Percentiles rank a stretch among this genome's conserved stretches.
phyloP scores from a whole-genome alignment of 108 stramenopile genomes.

The Conticribra guillardii region DNA sequence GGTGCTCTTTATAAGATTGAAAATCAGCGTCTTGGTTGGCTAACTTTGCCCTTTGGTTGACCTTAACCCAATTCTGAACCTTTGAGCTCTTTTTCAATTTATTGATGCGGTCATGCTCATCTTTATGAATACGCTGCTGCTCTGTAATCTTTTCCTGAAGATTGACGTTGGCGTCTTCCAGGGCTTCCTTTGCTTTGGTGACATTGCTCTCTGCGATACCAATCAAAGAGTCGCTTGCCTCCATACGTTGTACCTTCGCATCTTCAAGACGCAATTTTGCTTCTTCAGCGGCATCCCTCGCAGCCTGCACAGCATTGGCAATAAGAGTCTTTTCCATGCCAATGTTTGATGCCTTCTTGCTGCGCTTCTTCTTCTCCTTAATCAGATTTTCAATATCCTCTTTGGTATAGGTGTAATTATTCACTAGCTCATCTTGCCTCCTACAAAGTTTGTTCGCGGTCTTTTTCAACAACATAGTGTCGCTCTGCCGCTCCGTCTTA shows the following conservation, averaged over 20 bases:
- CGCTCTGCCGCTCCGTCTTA: conserved; percentile 56
- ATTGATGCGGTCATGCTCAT: conserved; percentile 63
- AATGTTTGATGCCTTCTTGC: conserved; percentile 67
- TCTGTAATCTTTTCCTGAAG: conserved; percentile 59
- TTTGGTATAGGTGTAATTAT: conserved; percentile 82
- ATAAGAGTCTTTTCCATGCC: conserved; percentile 78
- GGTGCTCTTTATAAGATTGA: conserved; percentile 63
- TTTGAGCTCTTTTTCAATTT: conserved; percentile 58
- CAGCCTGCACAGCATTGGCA: conserved; percentile 79
- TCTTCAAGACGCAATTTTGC: conserved; percentile 62
- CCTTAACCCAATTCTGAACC: conserved; percentile 83
- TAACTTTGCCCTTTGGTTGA: conserved; percentile 76
- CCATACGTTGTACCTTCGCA: conserved; percentile 52
- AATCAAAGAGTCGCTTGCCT: conserved; percentile 42
- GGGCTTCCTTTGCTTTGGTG: conserved; percentile 31
- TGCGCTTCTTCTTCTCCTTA: conserved; percentile 69
- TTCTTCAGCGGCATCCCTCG: conserved; percentile 53
- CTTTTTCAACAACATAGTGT: conserved; percentile 62
- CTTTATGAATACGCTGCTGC: conserved; percentile 51
- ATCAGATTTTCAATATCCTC: conserved; percentile 81
- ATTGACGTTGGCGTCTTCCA: conserved; percentile 55
- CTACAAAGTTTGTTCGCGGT: conserved; percentile 73
- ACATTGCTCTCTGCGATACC: conserved; percentile 43
- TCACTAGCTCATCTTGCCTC: conserved; percentile 76
- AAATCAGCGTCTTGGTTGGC: conserved; percentile 78